These are phyloP conservation scores for Halenospora varia DNA, from an alignment of 495 filamentous ascomycete genomes.

Conservation along the genomic window DNA sequence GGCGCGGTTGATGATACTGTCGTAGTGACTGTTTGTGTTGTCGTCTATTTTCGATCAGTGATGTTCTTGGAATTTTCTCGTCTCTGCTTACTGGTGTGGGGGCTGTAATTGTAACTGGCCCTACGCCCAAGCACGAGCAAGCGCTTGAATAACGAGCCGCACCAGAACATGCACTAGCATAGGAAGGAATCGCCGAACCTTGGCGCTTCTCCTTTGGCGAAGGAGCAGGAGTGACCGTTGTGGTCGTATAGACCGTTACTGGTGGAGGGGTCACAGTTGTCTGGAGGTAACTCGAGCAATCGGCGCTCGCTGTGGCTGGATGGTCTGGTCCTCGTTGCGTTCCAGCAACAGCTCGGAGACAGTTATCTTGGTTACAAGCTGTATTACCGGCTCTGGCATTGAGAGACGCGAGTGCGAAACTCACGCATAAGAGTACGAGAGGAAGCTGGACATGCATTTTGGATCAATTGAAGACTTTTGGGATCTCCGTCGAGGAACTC, in stretches of 20 bases:
- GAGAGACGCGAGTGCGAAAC: background rate
- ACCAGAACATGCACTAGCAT: constrained; percentile 11
- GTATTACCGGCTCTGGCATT: background rate
- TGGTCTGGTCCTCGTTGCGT: background rate
- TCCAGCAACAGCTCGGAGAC: constrained; percentile 4
- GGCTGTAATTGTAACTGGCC: constrained; percentile 5
- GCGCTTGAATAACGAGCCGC: constrained; percentile 14
- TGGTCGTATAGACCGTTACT: background rate
- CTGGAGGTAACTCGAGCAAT: constrained; percentile 5
- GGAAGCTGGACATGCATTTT: background rate
- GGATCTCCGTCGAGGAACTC: too few relatives aligned
- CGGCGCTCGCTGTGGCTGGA: background rate
- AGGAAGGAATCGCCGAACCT: constrained; percentile 3
- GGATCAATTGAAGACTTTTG: background rate
- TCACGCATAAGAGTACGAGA: background rate
- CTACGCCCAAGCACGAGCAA: constrained; percentile 29
- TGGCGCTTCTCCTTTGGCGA: background rate
- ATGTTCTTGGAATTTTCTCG: background rate
- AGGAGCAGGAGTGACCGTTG: background rate
- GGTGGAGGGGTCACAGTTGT: background rate
- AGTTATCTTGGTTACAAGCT: constrained; percentile 5
- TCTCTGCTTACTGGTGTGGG: background rate
- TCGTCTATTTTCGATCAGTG: constrained; percentile 1
- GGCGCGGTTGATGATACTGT: background rate
- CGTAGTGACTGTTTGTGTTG: background rate